phyloP scores from a whole-genome alignment of 352 stramenopile genomes.

The Phytophthora sojae region DNA sequence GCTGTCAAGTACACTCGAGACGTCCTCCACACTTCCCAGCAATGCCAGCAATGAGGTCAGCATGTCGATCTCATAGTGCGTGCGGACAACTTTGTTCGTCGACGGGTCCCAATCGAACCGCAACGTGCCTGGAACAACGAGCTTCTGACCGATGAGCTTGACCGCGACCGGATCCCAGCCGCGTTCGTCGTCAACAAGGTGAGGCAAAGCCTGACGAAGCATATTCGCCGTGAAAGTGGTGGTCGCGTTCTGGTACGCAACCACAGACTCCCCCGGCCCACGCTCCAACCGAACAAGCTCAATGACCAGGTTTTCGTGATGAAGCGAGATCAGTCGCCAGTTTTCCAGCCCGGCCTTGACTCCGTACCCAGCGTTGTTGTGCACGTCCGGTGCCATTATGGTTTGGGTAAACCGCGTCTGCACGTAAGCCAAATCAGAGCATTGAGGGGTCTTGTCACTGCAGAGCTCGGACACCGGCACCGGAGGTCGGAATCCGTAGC shows the following conservation, averaged over 20 bases:
- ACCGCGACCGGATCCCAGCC: background rate
- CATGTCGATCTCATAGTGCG: slow-evolving; percentile 1
- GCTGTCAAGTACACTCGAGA: background rate
- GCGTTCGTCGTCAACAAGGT: background rate
- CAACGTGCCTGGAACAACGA: background rate
- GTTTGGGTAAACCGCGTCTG: background rate
- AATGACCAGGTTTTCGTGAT: background rate
- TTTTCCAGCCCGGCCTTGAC: background rate
- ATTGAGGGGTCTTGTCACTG: background rate
- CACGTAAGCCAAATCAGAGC: background rate
- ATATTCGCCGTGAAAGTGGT: background rate
- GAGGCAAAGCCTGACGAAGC: background rate
- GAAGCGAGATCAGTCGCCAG: background rate
- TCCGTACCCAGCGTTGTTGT: background rate
- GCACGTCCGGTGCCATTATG: background rate
- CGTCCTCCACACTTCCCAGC: slow-evolving; percentile 1
- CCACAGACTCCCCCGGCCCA: background rate
- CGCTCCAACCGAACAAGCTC: background rate
- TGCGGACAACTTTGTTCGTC: background rate
- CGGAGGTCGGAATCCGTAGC: background rate
- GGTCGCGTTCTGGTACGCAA: background rate
- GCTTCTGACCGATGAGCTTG: background rate
- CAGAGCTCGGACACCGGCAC: background rate
- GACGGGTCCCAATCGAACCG: slow-evolving; percentile 1
- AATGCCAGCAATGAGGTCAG: background rate